These are phyloP conservation scores for Tieghemostelium lacteum DNA, from an alignment of 78 protist species.

Conservation along the genomic window DNA sequence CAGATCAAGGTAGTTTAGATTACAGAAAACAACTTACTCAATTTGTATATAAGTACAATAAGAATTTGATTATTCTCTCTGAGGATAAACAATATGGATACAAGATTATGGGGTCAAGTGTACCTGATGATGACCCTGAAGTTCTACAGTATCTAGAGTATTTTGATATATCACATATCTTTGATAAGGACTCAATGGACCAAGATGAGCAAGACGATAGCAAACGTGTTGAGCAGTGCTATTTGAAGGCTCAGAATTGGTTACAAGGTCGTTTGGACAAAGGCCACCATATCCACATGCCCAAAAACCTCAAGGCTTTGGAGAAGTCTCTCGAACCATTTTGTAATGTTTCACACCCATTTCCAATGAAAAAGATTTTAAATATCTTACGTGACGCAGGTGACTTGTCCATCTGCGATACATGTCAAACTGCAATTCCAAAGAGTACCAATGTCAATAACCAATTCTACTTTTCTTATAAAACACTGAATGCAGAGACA, in stretches of 20 bases:
- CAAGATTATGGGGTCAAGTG: conserved; percentile 6
- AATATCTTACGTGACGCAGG: conserved; percentile 21
- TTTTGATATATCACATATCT: conserved; percentile 1
- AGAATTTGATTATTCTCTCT: not conserved
- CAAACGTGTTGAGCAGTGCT: not conserved
- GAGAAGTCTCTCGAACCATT: conserved; percentile 28
- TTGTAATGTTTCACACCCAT: conserved; percentile 16
- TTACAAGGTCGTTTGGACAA: conserved; percentile 14
- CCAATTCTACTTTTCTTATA: conserved; percentile 18
- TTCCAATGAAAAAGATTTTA: not conserved
- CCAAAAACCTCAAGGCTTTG: conserved; percentile 22
- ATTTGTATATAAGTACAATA: conserved; percentile 10
- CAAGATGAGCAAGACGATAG: not conserved
- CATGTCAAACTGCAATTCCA: conserved; percentile 52
- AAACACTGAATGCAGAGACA: not conserved
- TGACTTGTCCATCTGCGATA: conserved; percentile 33
- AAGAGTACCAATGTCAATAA: not conserved
- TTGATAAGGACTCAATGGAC: not conserved
- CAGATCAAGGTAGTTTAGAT: not conserved
- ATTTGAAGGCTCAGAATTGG: conserved; percentile 51
- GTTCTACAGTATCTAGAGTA: not conserved
- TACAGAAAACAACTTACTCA: conserved; percentile 20
- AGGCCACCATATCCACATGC: conserved; percentile 14
- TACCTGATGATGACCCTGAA: conserved; percentile 39
- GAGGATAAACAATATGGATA: conserved; percentile 37